Percentiles rank a stretch among this genome's conserved stretches.
Conservation (phyloP, 1,139 yeast species). For the Kodamaea sp. region DNA sequence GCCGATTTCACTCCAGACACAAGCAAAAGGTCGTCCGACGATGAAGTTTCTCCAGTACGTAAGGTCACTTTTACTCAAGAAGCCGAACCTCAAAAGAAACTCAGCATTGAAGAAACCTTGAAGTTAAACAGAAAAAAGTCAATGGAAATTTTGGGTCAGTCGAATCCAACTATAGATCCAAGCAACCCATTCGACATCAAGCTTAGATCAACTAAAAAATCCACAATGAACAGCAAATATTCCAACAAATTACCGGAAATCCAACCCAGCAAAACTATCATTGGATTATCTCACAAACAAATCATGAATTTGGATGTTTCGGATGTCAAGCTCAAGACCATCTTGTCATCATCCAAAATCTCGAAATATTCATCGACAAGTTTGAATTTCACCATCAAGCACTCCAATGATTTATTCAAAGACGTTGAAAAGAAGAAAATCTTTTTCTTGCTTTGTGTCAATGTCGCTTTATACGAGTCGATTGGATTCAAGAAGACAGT, state of each 20-base stretch:
- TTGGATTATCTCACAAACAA: conserved; percentile 43
- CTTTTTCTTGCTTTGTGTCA: conserved; percentile 36
- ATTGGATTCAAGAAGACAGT: conserved; percentile 36
- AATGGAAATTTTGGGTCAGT: conserved; percentile 13
- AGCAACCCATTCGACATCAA: conserved; percentile 31
- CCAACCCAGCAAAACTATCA: conserved; percentile 40
- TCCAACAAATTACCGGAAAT: conserved; percentile 37
- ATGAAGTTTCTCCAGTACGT: conserved; percentile 5
- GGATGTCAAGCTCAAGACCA: conserved; percentile 45
- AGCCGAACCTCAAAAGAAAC: conserved; percentile 6
- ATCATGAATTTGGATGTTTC: conserved; percentile 33
- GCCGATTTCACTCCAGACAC: conserved; percentile 1
- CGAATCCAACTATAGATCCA: conserved; percentile 7
- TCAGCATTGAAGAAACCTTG: conserved; percentile 16
- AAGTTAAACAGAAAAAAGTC: conserved; percentile 17
- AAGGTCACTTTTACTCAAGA: conserved; percentile 8
- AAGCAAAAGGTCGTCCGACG: background rate
- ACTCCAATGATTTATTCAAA: conserved; percentile 30
- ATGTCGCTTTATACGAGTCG: conserved; percentile 43
- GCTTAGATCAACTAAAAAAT: conserved; percentile 32
- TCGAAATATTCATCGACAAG: conserved; percentile 35
- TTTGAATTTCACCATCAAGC: conserved; percentile 29
- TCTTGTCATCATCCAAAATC: conserved; percentile 32
- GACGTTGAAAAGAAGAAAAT: conserved; percentile 25
- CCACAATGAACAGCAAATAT: conserved; percentile 30